Evolutionary conservation across 306 rosid genomes (phyloP).

Genomic region (Amphicarpaea edgeworthii): DNA sequence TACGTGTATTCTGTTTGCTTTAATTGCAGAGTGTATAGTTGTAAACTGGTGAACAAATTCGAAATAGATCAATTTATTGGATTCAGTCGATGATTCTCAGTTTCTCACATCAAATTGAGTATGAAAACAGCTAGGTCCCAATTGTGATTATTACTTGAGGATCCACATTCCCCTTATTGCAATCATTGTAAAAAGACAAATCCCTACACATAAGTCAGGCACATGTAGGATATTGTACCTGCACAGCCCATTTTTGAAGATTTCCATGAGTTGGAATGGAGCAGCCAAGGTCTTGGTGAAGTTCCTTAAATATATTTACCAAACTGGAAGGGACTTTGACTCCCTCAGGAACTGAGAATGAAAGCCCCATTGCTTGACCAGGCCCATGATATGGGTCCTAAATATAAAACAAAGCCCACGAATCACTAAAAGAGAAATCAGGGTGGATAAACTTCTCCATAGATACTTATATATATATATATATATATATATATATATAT

Average conservation of each 20-base stretch:
- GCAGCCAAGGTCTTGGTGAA: constrained; percentile 85
- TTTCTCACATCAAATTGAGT: not conserved
- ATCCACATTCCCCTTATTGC: not conserved
- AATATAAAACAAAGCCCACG: not conserved
- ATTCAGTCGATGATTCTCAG: not conserved
- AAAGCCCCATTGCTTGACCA: constrained; percentile 99
- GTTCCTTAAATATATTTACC: constrained; percentile 88
- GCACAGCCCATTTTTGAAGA: constrained; percentile 91
- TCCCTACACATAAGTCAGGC: not conserved
- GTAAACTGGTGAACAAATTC: constrained; percentile 2
- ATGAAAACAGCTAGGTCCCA: not conserved
- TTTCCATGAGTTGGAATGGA: constrained; percentile 84
- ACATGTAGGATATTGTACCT: constrained; percentile 52
- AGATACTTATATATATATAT: not conserved
- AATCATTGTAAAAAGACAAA: not conserved
- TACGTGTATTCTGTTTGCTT: not conserved
- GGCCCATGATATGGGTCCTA: constrained; percentile 98
- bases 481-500: too few species aligned
- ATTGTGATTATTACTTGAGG: constrained; percentile 1
- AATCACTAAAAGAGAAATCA: not conserved
- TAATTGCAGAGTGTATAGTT: not conserved
- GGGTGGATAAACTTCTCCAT: not conserved
- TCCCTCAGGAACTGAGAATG: constrained; percentile 94
- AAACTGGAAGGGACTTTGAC: constrained; percentile 89
- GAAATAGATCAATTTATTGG: not conserved